Evolutionary conservation across 2,329 filamentous ascomycete species (phyloP), one percentile per base, ranked within the genome.

Genomic region (Colletotrichum neosansevieriae): DNA sequence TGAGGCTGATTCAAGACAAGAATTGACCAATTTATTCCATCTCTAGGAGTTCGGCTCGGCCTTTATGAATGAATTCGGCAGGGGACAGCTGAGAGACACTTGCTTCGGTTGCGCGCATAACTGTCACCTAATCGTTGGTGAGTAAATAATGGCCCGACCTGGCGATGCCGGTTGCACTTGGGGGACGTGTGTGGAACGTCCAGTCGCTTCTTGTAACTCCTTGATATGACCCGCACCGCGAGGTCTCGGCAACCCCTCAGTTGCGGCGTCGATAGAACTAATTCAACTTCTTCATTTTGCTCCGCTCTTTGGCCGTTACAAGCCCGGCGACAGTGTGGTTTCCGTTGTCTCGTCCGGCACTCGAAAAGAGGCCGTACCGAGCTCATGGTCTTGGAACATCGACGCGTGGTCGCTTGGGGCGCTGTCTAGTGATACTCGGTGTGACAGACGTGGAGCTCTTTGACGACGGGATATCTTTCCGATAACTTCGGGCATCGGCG

Each of bases 1-100:
- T 57, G 40, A 12, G 40, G 49, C 66, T 40, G 42, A 69, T 60
- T 49, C 36, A 19, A 56, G 49, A 66, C 66, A 66, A 24, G 11
- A 34, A 17, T 50, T 40, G 49, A 66, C 24, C 54, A 45, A 56
- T 60, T n/a, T 32, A 34, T 34, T 40, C 36, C 45, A 38, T 34
- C 38, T 38, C 60, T 19, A 45, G 19, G 29, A 11, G 38, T 3
- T 56, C 21, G 29, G n/a, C 38, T 64, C 38, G n/a, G 17, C 15
- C 11, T 7, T 40, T 12, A 24, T 36, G 54, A 12, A 32, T 17
- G n/a, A 24, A 13, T 11, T 15, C 15, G 19, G 15, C n/a, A 12
- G 21, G 15, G 29, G 21, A 38, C 34, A 42, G 21, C n/a, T 34
- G 40, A 59, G 13, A 49, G 7, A 56, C 17, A 38, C n/a, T 21